Base-by-base conservation (phyloP, 768 basidiomycete species). In the Agaricus subrufescens region DNA sequence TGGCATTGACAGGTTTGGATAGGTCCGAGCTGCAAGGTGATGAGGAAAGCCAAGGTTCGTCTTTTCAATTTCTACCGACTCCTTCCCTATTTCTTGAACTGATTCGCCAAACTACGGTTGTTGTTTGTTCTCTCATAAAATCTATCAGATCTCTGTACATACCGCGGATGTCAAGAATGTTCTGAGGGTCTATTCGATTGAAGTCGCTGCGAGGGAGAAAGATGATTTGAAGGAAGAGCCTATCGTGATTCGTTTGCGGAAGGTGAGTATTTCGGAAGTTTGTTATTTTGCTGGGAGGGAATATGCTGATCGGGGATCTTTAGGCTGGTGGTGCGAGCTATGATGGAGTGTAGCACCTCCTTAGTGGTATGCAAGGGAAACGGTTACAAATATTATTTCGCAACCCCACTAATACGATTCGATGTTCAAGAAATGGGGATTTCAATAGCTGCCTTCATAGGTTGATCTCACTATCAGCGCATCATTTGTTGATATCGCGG, bases 301-400 rank as follows among this genome's bases (percentile, higher is more conserved):
- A 55, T 46, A 40, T 46, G 40, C 27, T 55, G 31, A 52, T 52
- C 53, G 34, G 50, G 58, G 52, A 39, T 61, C 7, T 54, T 59
- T 58, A 92, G 91, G 91, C 88, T 61, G 91, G 91, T 61, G 91
- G 91, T 54, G 91, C 91, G 34, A 92, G 87, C 69, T 92, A 94
- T 72, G 91, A 94, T 69, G 89, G 91, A 50, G 85, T 89, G 60
- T 90, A 73, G 79, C 54, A 11, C 46, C 54, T 52, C 54, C 43
- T 57, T 25, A 52, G 38, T 44, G 46, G 19, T 48, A n/a, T 10
- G 40, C 40, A 19, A 42, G 15, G 14, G 40, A 42, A 42, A 19
- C 40, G 5, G 7, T 7, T 19, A 42, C 40, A 42, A 19, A 42
- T 42, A 15, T 42, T 10, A 19, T 42, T 42, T 42, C 50, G 14